Conservation (phyloP, 2,329 filamentous ascomycete species). For the Metarhizium anisopliae region DNA sequence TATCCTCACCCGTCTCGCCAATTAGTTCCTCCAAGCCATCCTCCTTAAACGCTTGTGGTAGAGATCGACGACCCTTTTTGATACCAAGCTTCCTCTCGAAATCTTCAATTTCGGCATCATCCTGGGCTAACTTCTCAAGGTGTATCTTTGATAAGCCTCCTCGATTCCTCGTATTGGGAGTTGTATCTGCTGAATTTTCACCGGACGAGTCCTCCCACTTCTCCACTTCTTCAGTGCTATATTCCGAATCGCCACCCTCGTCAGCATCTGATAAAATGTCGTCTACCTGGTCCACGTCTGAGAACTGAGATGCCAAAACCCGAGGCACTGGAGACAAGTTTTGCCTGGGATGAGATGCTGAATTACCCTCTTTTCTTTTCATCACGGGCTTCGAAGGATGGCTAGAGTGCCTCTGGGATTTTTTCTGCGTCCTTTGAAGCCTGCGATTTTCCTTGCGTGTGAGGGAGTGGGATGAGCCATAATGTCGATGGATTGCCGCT, state of each 20-base stretch:
- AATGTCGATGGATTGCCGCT: background rate
- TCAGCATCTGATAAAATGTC: background rate
- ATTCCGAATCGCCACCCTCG: slow-evolving; percentile 1
- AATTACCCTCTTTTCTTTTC: background rate
- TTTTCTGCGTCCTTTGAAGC: slow-evolving; percentile 54
- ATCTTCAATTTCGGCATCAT: slow-evolving; percentile 81
- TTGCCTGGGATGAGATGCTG: background rate
- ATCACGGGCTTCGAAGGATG: slow-evolving; percentile 3
- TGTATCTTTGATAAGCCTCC: slow-evolving; percentile 11
- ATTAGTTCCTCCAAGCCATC: slow-evolving; percentile 77
- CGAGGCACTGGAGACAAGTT: background rate
- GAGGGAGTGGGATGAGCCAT: slow-evolving; percentile 4
- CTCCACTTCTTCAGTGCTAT: slow-evolving; percentile 9
- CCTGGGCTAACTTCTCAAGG: slow-evolving; percentile 57
- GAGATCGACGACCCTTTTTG: slow-evolving; percentile 62
- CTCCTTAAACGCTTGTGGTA: slow-evolving; percentile 65
- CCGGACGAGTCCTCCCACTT: slow-evolving; percentile 1
- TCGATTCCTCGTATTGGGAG: slow-evolving; percentile 19
- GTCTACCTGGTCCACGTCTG: background rate
- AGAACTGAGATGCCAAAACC: background rate
- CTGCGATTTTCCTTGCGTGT: slow-evolving; percentile 59
- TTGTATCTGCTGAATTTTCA: slow-evolving; percentile 16
- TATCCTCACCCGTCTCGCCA: slow-evolving; percentile 46
- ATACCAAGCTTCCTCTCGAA: slow-evolving; percentile 84
- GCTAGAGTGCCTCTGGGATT: slow-evolving; percentile 25